A percentile compares a stretch with the other conserved stretches of the same genome.
Evolutionary conservation across 257 asterid genomes (phyloP).

Genomic region (Ehretia macrophylla): DNA sequence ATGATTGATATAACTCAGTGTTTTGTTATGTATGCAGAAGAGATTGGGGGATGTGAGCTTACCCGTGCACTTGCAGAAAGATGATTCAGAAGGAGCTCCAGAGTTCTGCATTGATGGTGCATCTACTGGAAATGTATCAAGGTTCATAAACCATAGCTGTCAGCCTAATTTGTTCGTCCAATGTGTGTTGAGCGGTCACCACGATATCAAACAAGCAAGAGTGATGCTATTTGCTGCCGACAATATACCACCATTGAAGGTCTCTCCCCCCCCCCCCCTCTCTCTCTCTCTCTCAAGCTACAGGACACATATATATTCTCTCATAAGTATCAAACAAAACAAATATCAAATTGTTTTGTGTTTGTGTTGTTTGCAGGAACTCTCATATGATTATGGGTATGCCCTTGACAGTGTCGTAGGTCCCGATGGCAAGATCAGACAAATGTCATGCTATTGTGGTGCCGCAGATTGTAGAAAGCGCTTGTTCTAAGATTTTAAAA

Average conservation of each 20-base stretch:
- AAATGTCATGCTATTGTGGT: slow-evolving; percentile 68
- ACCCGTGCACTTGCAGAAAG: slow-evolving; percentile 45
- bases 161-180: slow-evolving; percentile 86
- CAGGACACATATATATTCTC: too few relatives aligned
- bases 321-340: too few relatives aligned
- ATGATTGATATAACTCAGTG: slow-evolving; percentile 4
- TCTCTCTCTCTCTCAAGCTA: neutral
- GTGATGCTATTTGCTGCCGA: slow-evolving; percentile 77
- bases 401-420: slow-evolving; percentile 71
- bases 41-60: slow-evolving; percentile 67
- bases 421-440: slow-evolving; percentile 50
- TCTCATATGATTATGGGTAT: slow-evolving; percentile 75
- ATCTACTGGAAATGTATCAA: slow-evolving; percentile 55
- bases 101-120: slow-evolving; percentile 87
- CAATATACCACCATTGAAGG: slow-evolving; percentile 87
- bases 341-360: too few relatives aligned
- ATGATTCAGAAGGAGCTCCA: slow-evolving; percentile 40
- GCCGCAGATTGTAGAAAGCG: slow-evolving; percentile 69
- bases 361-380: slow-evolving; percentile 43
- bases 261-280: slow-evolving; percentile 9
- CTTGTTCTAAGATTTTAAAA: slow-evolving; percentile 16
- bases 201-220: slow-evolving; percentile 62
- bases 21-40: slow-evolving; percentile 38
- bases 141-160: slow-evolving; percentile 91
- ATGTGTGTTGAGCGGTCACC: slow-evolving; percentile 68